Base-by-base conservation (phyloP, 768 basidiomycete genomes). In the Lactarius tabidus region DNA sequence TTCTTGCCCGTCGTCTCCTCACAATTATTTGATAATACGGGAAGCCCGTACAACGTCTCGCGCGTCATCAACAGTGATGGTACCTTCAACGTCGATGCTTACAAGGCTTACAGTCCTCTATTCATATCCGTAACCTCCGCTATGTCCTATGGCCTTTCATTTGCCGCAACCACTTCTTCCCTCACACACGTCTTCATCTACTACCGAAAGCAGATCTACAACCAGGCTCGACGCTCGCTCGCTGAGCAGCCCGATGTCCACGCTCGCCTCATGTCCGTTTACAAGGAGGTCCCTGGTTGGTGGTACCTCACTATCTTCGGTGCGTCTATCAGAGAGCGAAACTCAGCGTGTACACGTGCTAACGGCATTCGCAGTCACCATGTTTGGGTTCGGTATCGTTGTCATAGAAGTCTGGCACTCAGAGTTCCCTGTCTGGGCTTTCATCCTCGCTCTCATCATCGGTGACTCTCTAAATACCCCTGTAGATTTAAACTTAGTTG, bases 191-290 rank as follows among this genome's bases (percentile, higher is more conserved):
- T 90, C 1, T 75, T 81, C 72, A 78, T 93, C 41, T 91, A 83
- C 76, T 90, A 86, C 81, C 84, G 90, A 70, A 88, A 90, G 72
- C 89, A 90, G 71, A 89, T 93, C 60, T 88, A 83, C 85, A 76
- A 74, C 0, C 90, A 91, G 74, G 77, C 86, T 29, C 85, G 86
- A 56, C 83, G 86, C 58, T 82, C 90, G 17, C 82, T 92, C 76
- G 75, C 81, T 53, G 92, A 93, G 70, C 90, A 93, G 71, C 87
- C 89, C 1, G 92, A 94, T 76, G 84, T 94, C 66, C 92, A 94
- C 70, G 89, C 90, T n/a, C 84, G 90, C 14, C 79, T 94, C 45
- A 94, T 94, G 93, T 78, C 82, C 15, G 76, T 76, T 57, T 94
- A 94, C 72, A 1, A 91, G 8, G 28, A 94, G 69, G 93, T 95